Base-by-base conservation (phyloP, 192 early-diverging fungal genomes). In the Jimgerdemannia lactiflua region DNA sequence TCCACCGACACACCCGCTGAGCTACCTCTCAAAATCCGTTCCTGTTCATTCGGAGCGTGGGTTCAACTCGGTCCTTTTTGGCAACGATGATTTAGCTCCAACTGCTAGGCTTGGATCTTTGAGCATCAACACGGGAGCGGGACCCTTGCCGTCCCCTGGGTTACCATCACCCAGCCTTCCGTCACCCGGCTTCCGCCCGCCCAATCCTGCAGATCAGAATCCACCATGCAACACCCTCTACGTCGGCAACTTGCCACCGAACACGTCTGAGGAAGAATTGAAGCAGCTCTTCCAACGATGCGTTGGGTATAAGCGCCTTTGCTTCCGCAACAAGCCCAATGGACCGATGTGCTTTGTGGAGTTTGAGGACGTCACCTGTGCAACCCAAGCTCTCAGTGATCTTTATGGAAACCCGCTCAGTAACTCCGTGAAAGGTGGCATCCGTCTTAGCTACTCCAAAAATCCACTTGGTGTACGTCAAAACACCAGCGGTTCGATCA, bases 291-390 rank as follows among this genome's bases (percentile, higher is more conserved):
- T 99, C 84, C 85, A 84, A 4, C 76, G 83, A n/a, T 93, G 94
- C 71, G 83, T 87, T 8, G 97, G 97, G 2, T 99, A 93, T 91
- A 93, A 94, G 73, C 90, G 97, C 39, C 87, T 99, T 85, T 93
- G 90, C 69, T 98, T 94, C 88, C 88, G 92, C 44, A 87, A 86
- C 54, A 93, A 97, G 75, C 89, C 93, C 43, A 96, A 96, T 77
- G 97, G 97, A 0, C 97, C 96, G 14, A 98, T 99, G 94, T 98
- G 97, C 83, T 99, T 99, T 93, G 96, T 99, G 43, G 97, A 99
- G 88, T 99, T 99, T 92, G 97, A 98, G 70, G 94, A 92, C 84
- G 94, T 99, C 40, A 84, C 89, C 41, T 96, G 87, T 81, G 97
- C 97, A 17, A 96, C 95, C 20, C 91, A 94, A 65, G 95, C 95